Percentiles rank a stretch among this genome's conserved stretches.
Evolutionary conservation across 805 yeast genomes (phyloP).

Genomic region (Hanseniaspora lachancei): DNA sequence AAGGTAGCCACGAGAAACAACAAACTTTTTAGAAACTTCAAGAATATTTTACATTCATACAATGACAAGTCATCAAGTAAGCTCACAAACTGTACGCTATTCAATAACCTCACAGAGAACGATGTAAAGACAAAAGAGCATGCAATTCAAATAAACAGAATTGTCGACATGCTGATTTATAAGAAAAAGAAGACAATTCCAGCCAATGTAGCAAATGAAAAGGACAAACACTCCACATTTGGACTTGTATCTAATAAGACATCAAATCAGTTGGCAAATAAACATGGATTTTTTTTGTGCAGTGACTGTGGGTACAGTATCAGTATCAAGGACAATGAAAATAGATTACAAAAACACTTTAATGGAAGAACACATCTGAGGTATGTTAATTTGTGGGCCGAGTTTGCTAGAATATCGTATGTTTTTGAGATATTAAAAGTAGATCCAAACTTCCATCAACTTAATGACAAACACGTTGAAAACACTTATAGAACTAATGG

Average conservation of each 20-base stretch:
- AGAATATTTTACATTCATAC: not conserved
- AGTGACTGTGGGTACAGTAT: conserved; percentile 80
- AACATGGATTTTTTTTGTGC: conserved; percentile 31
- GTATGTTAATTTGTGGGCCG: conserved; percentile 60
- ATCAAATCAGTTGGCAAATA: not conserved
- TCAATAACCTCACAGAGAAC: not conserved
- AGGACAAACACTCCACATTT: not conserved
- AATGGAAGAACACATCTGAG: conserved; percentile 78
- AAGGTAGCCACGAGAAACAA: not conserved
- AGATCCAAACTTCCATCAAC: conserved; percentile 3
- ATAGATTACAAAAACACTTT: conserved; percentile 80
- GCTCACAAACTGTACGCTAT: conserved; percentile 1
- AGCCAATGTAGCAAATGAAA: not conserved
- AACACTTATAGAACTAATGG: not conserved
- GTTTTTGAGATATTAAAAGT: conserved; percentile 18
- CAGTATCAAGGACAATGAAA: conserved; percentile 73
- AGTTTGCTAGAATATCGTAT: conserved; percentile 31
- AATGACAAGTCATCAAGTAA: not conserved
- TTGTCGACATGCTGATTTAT: not conserved
- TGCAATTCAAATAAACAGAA: not conserved
- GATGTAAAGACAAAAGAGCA: not conserved
- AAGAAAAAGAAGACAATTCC: not conserved
- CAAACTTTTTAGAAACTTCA: not conserved
- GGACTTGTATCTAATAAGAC: not conserved
- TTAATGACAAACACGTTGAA: not conserved